These are phyloP conservation scores for Xylariaceae sp. DNA, from an alignment of 2,329 filamentous ascomycete genomes.

Conservation along the genomic window DNA sequence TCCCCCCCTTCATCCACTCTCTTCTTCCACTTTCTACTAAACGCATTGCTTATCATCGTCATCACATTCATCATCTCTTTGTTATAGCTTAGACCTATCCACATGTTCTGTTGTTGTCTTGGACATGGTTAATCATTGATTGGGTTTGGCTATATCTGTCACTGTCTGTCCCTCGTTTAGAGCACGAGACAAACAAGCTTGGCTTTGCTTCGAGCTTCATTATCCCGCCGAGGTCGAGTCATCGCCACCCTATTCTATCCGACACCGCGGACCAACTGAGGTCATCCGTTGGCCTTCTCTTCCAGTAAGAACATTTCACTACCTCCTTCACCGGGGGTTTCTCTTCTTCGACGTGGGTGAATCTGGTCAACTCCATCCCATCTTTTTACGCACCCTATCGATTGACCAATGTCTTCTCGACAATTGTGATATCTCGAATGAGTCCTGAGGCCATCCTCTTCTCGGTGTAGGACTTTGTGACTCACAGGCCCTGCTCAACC, in stretches of 20 bases:
- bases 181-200: slow-evolving; percentile 15
- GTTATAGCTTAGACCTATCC: slow-evolving; percentile 1
- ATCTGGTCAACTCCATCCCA: background rate
- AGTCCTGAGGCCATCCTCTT: slow-evolving; percentile 35
- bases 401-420: slow-evolving; percentile 39
- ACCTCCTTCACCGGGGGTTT: slow-evolving; percentile 1
- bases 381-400: slow-evolving; percentile 18
- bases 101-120: slow-evolving; percentile 21
- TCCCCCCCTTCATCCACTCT: slow-evolving; percentile 11
- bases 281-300: slow-evolving; percentile 2
- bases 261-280: slow-evolving; percentile 2
- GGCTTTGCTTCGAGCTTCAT: background rate
- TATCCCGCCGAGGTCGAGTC: slow-evolving; percentile 30
- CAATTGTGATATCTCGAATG: slow-evolving; percentile 35
- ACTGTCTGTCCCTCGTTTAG: slow-evolving; percentile 16
- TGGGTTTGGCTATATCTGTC: slow-evolving; percentile 28
- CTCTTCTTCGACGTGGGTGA: background rate
- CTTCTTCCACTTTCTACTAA: slow-evolving; percentile 25
- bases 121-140: slow-evolving; percentile 23
- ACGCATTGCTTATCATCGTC: slow-evolving; percentile 1
- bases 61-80: slow-evolving; percentile 19
- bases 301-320: slow-evolving; percentile 27
- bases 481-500: slow-evolving; percentile 41
- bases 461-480: slow-evolving; percentile 43
- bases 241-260: slow-evolving; percentile 7